Evolutionary conservation across 2,329 filamentous ascomycete species (phyloP).

Genomic region (Fusarium bulbicola): DNA sequence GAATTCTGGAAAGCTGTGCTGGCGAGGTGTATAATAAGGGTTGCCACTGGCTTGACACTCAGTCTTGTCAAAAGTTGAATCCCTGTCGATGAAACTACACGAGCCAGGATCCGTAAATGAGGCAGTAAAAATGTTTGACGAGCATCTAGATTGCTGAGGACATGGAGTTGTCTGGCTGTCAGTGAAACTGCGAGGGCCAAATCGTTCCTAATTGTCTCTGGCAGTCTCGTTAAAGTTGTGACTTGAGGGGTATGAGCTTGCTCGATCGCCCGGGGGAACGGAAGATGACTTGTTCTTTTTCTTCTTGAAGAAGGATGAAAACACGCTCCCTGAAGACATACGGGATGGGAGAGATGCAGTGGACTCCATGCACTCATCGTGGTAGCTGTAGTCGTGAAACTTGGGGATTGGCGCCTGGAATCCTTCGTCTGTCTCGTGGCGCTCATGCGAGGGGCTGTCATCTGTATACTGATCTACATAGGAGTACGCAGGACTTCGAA

Average conservation of each 20-base stretch:
- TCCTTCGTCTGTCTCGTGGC: neutral
- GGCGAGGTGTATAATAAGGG: conserved; percentile 48
- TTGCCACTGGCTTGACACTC: conserved; percentile 37
- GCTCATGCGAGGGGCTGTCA: neutral
- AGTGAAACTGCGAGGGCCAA: conserved; percentile 30
- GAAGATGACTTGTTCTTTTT: conserved; percentile 10
- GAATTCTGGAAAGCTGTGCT: conserved; percentile 20
- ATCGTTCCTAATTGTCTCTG: conserved; percentile 41
- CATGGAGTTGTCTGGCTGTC: conserved; percentile 23
- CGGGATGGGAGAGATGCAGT: conserved; percentile 29
- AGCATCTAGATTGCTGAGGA: conserved; percentile 10
- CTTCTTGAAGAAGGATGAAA: conserved; percentile 39
- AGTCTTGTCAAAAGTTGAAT: conserved; percentile 7
- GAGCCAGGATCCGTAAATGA: conserved; percentile 25
- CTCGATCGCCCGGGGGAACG: neutral
- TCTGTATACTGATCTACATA: neutral
- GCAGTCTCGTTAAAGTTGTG: conserved; percentile 32
- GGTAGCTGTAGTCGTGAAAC: neutral
- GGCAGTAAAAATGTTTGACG: conserved; percentile 10
- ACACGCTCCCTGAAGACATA: conserved; percentile 24
- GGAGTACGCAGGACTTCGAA: neutral
- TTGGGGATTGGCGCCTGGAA: neutral
- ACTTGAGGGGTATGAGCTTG: conserved; percentile 3
- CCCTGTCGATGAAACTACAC: conserved; percentile 8
- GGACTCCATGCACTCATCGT: conserved; percentile 10